Evolutionary conservation across 805 yeast species (phyloP).

Genomic region (Dipodascopsis tothii): DNA sequence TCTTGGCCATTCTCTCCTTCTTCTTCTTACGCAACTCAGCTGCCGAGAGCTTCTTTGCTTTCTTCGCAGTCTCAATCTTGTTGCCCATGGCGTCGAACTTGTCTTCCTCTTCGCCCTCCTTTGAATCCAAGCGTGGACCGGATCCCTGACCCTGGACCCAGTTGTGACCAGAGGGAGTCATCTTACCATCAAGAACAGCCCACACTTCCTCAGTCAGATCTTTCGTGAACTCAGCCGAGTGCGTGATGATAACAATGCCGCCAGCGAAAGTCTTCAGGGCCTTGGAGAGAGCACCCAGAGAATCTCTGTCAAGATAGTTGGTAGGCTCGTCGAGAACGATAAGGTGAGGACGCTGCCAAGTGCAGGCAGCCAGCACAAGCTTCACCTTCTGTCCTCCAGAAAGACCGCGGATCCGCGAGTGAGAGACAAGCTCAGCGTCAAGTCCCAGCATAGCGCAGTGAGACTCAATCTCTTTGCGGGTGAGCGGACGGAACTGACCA

Average conservation of each 20-base stretch:
- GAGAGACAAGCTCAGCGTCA: conserved; percentile 98
- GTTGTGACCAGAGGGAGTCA: conserved; percentile 99
- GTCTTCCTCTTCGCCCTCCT: conserved; percentile 92
- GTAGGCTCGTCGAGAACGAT: conserved; percentile 99
- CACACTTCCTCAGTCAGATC: conserved; percentile 99
- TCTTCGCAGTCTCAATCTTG: conserved; percentile 94
- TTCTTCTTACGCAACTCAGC: conserved; percentile 99
- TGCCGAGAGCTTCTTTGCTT: conserved; percentile 95
- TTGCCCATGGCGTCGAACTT: conserved; percentile 99
- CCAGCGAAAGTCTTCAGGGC: conserved; percentile 98
- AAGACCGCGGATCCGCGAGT: conserved; percentile 99
- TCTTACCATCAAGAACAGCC: conserved; percentile 96
- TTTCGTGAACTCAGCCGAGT: conserved; percentile 99
- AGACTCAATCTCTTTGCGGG: conserved; percentile 99
- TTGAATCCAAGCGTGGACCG: conserved; percentile 92
- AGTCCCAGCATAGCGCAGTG: conserved; percentile 98
- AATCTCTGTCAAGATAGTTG: conserved; percentile 97
- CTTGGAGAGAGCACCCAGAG: conserved; percentile 98
- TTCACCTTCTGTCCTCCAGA: conserved; percentile 99
- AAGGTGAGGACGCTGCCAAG: conserved; percentile 99
- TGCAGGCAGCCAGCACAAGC: conserved; percentile 98
- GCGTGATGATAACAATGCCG: conserved; percentile 99
- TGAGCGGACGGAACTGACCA: conserved; percentile 99
- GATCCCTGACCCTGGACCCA: conserved; percentile 99
- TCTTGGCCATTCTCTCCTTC: conserved; percentile 99